Base-by-base conservation (phyloP, 2,329 filamentous ascomycete genomes). In the Phyllosticta paracitricarpa region DNA sequence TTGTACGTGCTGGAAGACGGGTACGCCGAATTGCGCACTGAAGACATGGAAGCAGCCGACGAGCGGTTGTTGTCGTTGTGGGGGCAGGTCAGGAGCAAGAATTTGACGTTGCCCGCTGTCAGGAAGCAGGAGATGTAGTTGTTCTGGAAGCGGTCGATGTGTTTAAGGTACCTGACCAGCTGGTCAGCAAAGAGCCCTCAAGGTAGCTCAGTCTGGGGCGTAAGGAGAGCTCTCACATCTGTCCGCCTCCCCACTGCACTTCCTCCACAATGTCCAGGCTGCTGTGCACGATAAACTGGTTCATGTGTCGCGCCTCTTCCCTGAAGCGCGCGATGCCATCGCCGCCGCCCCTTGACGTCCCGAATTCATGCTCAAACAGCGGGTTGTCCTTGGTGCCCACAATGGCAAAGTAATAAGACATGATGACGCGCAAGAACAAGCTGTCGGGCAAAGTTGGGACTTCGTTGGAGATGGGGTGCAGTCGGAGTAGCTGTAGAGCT, bases 371-470 rank as follows among this genome's bases (percentile, higher is more conserved):
- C 78, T 96, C 93, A 78, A 97, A 99, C 67, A 99, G 84, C 35
- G 94, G 93, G 72, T 93, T 95, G 79, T 99, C 94, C 69, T 91
- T 89, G 24, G 91, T 95, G 71, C 92, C 94, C 74, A 99, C 85
- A 68, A 99, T 96, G 72, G 89, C 89, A 78, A 99, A 97, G 80
- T 97, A 97, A 82, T 97, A 99, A 63, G 92, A 97, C 94, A 97
- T 97, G 65, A n/a, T 48, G 40, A 7, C 6, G 40, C 40, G 68
- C 80, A 68, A 33, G 35, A 26, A 24, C 56, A 2, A 17, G 54
- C n/a, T 28, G 59, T 8, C 4, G 8, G 22, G 28, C 28, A 17
- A 51, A 25, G 24, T 33, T 30, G 25, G 54, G 19, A 54, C 19
- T 35, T 26, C 17, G 40, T 28, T 40, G 55, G 48, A 40, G 52